Base-by-base conservation (phyloP, 2,329 filamentous ascomycete species). In the Didymella pinodella region DNA sequence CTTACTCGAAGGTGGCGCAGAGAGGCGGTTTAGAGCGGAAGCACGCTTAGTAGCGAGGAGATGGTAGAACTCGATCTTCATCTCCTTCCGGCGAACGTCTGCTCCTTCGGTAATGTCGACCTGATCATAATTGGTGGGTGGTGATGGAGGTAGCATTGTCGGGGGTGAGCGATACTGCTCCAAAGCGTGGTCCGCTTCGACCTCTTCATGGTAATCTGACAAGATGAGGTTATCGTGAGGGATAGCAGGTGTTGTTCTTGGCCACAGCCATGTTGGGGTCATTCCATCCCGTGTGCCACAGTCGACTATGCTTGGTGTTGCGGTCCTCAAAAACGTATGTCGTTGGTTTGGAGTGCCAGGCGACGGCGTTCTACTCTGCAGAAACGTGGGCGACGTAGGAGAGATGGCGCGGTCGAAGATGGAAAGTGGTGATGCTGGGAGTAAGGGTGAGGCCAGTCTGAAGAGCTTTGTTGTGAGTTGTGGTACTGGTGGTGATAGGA, bases 391-490 rank as follows among this genome's bases (percentile, higher is more conserved):
- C 16, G 51, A 55, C 16, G 57, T 59, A 10, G 61, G 49, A 20
- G 61, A 65, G 18, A 65, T 46, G 28, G 51, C 25, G 44, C 38
- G 29, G 20, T 70, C 63, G 25, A 70, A 69, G 6, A 69, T 47
- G 0, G 66, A 67, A 2, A 69, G 41, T 2, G 64, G 65, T 2
- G 62, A 69, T 1, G 64, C 60, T 7, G 64, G 63, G 4, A 69
- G 54, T 0, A 67, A 31, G 2, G 64, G 67, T 6, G 59, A 56
- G 14, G 64, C 60, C 7, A 51, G 45, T 7, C 41, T 41, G 22
- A 60, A 49, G 2, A 57, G 10, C 2, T 46, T 20, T 7, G n/a
- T 48, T 29, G 52, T 53, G 3, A 40, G 29, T 10, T 18, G 34
- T 20, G 53, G 40, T 12, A 16, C 43, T n/a, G 61, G 61, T 4